phyloP scores from a whole-genome alignment of 2,329 filamentous ascomycete genomes.

The Didymella lethalis region DNA sequence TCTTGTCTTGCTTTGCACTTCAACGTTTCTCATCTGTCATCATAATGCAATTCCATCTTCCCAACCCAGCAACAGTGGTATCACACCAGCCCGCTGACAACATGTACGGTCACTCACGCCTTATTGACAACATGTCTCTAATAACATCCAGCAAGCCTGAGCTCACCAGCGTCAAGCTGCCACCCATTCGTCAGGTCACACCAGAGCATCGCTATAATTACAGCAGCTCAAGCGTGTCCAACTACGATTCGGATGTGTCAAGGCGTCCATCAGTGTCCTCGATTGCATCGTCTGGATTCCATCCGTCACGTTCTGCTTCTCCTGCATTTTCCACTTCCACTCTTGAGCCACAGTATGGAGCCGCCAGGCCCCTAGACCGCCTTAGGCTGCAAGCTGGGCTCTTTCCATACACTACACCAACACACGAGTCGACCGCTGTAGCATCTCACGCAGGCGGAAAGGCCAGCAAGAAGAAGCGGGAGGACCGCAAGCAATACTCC shows the following conservation, averaged over 20 bases:
- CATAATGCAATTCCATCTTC: conserved; percentile 22
- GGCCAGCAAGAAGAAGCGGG: conserved; percentile 23
- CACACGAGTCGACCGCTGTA: neutral
- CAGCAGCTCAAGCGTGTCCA: conserved; percentile 12
- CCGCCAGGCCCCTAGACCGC: conserved; percentile 4
- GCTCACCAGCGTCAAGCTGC: conserved; percentile 17
- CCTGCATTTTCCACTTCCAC: conserved; percentile 13
- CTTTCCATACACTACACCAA: conserved; percentile 12
- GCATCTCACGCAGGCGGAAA: conserved; percentile 18
- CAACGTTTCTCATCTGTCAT: conserved; percentile 1
- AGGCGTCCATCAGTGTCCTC: conserved; percentile 20
- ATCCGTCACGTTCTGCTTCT: conserved; percentile 20
- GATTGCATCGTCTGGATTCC: conserved; percentile 17
- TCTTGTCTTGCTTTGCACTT: conserved; percentile 9
- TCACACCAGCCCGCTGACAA: conserved; percentile 16
- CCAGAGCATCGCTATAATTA: conserved; percentile 13
- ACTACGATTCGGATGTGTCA: conserved; percentile 19
- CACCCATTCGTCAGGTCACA: conserved; percentile 19
- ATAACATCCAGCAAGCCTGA: conserved; percentile 11
- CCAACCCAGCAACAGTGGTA: conserved; percentile 20
- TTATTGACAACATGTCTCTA: neutral
- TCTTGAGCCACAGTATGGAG: conserved; percentile 14
- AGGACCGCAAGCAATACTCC: conserved; percentile 21
- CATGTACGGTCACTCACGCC: conserved; percentile 9
- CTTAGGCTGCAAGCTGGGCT: conserved; percentile 14